Base-by-base conservation (phyloP, 352 stramenopile species). In the Phytophthora capsici region DNA sequence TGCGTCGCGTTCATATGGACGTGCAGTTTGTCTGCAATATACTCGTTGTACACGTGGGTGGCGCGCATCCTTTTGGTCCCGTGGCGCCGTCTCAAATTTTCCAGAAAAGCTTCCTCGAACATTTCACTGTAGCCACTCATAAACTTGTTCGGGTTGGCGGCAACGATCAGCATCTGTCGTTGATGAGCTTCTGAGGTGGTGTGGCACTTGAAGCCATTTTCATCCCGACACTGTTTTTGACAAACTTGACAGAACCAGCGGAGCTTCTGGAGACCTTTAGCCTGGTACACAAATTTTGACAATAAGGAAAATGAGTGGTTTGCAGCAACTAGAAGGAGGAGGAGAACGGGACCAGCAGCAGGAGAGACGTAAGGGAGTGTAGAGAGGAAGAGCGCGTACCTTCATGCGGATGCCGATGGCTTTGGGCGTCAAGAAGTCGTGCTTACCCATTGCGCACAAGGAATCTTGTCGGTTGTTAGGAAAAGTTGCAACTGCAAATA, bases 131-230 rank as follows among this genome's bases (percentile, higher is more conserved):
- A 97, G 26, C 91, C 84, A 47, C 91, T 86, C 65, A 99, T 93
- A 54, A 99, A 98, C 59, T 96, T 95, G 67, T 95, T 71, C 2
- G 96, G 90, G 71, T 99, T 98, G 46, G 94, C 94, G 8, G 91
- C 91, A 54, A 99, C 98, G 49, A 99, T 93, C 61, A 98, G 86
- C 97, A 99, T 99, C 82, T 99, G 96, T 41, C 97, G 90, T 60
- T 99, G 84, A 82, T 99, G 98, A 6, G 91, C 94, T 69, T 99
- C 98, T 30, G 90, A 98, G 10, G 84, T 98, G 28, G 97, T 92
- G 82, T 99, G 98, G 69, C 97, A 99, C 84, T 99, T 99, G 84
- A 99, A 99, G 14, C 98, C 98, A 80, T 99, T 99, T 75, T 99
- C 97, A 70, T 99, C 98, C n/a, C 97, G 93, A 74, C 98, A 99